Evolutionary conservation across 441 rosid genomes (phyloP), one percentile per base, ranked within the genome.

Genomic region (Metrosideros polymorpha): DNA sequence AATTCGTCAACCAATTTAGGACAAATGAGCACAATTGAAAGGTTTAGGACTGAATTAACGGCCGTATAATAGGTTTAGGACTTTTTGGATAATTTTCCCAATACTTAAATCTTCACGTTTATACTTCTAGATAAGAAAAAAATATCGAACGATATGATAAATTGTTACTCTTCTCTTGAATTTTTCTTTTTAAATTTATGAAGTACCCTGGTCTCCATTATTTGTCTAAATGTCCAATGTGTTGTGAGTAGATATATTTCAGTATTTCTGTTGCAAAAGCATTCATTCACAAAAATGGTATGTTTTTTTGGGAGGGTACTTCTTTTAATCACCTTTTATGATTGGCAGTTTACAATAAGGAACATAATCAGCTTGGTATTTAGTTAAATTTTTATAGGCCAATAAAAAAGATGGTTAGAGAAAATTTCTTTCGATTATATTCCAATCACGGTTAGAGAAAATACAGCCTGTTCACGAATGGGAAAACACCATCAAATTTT

Each of bases 1-100:
- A 57, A 57, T 27, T n/a, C 0, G 6, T 56, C 5, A 56, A 12
- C 27, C 27, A 0, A 1, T 27, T 56, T 56, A 56, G 1, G 1
- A 45, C 12, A 13, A 57, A 57, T 57, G 12, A 9, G 17, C 29
- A n/a, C 13, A 27, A 12, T 57, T 1, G 6, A 57, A 57, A 57
- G 0, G 4, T 57, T 57, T 57, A 0, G 0, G 0, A 6, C 3
- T 57, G 0, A 57, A 57, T 57, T n/a, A 15, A 3, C 4, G 5
- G 6, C 29, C 8, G 8, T 57, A 57, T 13, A 57, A 57, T n/a
- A n/a, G 2, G 0, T 57, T 57, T 13, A 57, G 3, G 5, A n/a
- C 1, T 57, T 3, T 57, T n/a, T 57, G 29, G 3, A 56, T 56
- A 27, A 56, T 56, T 56, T 27, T 56, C 15, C 13, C 15, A 12